These are phyloP conservation scores for Albifimbria verrucaria DNA, from an alignment of 2,329 filamentous ascomycete species.

Conservation along the genomic window DNA sequence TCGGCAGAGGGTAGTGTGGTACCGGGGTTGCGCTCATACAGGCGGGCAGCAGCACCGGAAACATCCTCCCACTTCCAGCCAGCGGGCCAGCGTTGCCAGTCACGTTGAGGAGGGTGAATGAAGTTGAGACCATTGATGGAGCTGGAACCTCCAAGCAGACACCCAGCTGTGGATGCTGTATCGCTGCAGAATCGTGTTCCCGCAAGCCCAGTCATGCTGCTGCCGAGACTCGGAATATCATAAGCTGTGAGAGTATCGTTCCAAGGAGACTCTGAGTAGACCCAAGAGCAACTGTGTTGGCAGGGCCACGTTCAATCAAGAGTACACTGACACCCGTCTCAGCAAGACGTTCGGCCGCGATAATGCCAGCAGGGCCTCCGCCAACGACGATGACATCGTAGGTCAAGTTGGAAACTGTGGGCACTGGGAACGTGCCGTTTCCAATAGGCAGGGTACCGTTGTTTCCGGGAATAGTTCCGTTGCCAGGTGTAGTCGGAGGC, in stretches of 20 bases:
- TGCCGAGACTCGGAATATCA: constrained; percentile 19
- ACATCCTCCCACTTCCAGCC: constrained; percentile 19
- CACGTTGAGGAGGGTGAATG: constrained; percentile 19
- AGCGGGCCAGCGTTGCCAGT: constrained; percentile 21
- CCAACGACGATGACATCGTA: constrained; percentile 23
- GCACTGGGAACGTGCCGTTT: constrained; percentile 9
- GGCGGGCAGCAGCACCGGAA: constrained; percentile 17
- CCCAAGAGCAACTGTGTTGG: constrained; percentile 20
- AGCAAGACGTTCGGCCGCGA: constrained; percentile 20
- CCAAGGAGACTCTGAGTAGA: constrained; percentile 16
- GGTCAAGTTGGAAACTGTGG: constrained; percentile 17
- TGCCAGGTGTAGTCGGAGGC: constrained; percentile 5
- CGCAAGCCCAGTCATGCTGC: constrained; percentile 17
- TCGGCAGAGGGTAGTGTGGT: constrained; percentile 64
- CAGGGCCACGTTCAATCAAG: constrained; percentile 21
- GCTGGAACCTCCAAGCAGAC: constrained; percentile 20
- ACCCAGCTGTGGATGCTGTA: constrained; percentile 19
- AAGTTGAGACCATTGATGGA: constrained; percentile 25
- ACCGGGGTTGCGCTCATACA: constrained; percentile 44
- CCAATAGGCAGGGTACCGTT: constrained; percentile 5
- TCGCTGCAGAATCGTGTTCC: constrained; percentile 22
- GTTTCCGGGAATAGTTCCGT: constrained; percentile 11
- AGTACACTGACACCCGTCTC: constrained; percentile 19
- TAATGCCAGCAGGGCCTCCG: constrained; percentile 21
- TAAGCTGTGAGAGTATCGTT: constrained; percentile 19